These are phyloP conservation scores for Colletotrichum sp. DNA, from an alignment of 2,329 filamentous ascomycete genomes.

Conservation along the genomic window DNA sequence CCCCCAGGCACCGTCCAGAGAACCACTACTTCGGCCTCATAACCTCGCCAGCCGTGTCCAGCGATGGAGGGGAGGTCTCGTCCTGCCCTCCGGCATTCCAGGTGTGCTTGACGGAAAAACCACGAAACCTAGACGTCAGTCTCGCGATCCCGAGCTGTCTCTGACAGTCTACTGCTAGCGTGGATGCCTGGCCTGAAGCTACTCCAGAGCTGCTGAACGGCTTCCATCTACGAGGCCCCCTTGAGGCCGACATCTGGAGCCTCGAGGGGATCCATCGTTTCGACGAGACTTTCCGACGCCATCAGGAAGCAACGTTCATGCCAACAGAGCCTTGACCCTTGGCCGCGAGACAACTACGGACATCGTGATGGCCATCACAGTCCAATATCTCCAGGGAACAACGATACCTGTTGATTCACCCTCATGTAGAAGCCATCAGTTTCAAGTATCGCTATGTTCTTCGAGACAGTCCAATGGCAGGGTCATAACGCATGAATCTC, in stretches of 20 bases:
- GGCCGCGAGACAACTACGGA: not conserved
- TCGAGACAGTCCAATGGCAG: not conserved
- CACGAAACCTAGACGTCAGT: not conserved
- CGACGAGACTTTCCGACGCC: not conserved
- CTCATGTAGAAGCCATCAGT: not conserved
- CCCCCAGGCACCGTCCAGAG: not conserved
- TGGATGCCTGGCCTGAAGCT: not conserved
- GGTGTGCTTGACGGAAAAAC: not conserved
- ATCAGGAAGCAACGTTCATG: not conserved
- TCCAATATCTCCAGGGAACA: not conserved
- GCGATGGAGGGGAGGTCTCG: not conserved
- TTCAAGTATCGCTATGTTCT: not conserved
- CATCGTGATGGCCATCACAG: not conserved
- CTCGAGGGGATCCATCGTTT: not conserved
- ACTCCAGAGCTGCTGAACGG: not conserved
- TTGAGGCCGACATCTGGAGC: not conserved
- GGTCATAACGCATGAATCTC: slow-evolving; percentile 6
- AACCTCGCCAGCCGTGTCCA: fast-evolving
- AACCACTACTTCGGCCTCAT: fast-evolving
- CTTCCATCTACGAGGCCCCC: not conserved
- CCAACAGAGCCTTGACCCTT: not conserved
- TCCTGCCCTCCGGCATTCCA: not conserved
- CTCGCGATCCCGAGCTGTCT: not conserved
- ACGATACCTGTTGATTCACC: not conserved
- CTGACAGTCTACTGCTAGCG: not conserved